A percentile compares a stretch with the other conserved stretches of the same genome.
Evolutionary conservation across 148 eudicot species (phyloP).

Genomic region (Silene uniflora): DNA sequence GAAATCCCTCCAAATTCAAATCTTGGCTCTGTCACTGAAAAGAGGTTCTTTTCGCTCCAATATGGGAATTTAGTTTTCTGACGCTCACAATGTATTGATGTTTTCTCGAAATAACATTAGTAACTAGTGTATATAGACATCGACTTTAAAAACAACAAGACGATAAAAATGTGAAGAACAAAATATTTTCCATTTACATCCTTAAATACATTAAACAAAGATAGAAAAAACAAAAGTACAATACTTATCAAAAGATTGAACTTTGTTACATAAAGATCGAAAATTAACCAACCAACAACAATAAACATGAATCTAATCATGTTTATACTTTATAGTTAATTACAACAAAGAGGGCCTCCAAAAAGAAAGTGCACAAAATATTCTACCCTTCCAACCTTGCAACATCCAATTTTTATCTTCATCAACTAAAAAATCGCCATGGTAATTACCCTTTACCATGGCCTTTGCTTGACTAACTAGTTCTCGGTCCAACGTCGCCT

Average conservation of each 20-base stretch:
- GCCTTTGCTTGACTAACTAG: conserved; percentile 32
- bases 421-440: conserved; percentile 52
- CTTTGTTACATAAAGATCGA: no score
- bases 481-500: conserved; percentile 26
- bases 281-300: neutral
- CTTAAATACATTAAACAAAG: neutral
- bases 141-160: neutral
- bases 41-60: no score
- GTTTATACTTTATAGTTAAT: neutral
- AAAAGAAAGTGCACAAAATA: conserved; percentile 38
- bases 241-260: no score
- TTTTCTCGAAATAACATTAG: no score
- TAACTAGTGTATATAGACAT: no score
- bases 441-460: conserved; percentile 44
- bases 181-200: neutral
- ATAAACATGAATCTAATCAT: neutral
- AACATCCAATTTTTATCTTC: conserved; percentile 52
- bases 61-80: no score
- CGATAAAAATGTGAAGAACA: neutral
- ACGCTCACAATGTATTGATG: no score
- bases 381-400: conserved; percentile 66
- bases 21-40: no score
- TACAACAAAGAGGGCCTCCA: conserved; percentile 30
- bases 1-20: no score
- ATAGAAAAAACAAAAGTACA: neutral